These are phyloP conservation scores for Blepharisma stoltei DNA, from an alignment of 73 alveolate species.

Conservation along the genomic window DNA sequence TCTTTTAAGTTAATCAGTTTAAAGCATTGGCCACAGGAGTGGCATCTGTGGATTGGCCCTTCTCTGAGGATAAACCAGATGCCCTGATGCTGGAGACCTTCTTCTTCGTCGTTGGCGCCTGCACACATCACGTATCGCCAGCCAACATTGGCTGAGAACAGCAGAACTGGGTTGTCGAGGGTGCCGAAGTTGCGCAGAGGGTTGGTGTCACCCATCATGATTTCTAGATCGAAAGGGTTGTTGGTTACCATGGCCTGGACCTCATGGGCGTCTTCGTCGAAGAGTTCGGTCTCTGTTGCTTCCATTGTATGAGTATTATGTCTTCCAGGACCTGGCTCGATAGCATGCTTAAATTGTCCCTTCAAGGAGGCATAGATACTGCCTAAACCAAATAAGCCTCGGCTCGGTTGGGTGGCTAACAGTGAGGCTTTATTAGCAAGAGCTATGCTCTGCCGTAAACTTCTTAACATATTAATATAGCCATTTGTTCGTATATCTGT, in stretches of 20 bases:
- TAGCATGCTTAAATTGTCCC: slow-evolving; percentile 16
- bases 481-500: no score
- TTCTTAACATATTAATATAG: no score
- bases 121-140: slow-evolving; percentile 86
- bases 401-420: background rate
- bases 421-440: no score
- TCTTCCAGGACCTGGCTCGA: slow-evolving; percentile 25
- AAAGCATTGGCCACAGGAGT: slow-evolving; percentile 81
- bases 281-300: slow-evolving; percentile 42
- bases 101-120: slow-evolving; percentile 86
- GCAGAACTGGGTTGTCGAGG: slow-evolving; percentile 83
- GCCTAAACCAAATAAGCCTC: slow-evolving; percentile 1
- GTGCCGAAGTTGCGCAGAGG: slow-evolving; percentile 74
- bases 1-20: slow-evolving; percentile 79
- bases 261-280: slow-evolving; percentile 61
- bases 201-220: slow-evolving; percentile 44
- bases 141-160: slow-evolving; percentile 73
- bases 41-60: slow-evolving; percentile 89
- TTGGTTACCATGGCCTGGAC: slow-evolving; percentile 46
- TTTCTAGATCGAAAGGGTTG: slow-evolving; percentile 52
- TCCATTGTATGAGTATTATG: slow-evolving; percentile 30
- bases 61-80: slow-evolving; percentile 76
- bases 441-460: no score
- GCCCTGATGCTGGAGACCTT: slow-evolving; percentile 76
- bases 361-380: background rate